A percentile compares a stretch with the other conserved stretches of the same genome.
These are phyloP conservation scores for Vitis hybrid DNA, from an alignment of 177 flowering plant genomes.

Conservation along the genomic window DNA sequence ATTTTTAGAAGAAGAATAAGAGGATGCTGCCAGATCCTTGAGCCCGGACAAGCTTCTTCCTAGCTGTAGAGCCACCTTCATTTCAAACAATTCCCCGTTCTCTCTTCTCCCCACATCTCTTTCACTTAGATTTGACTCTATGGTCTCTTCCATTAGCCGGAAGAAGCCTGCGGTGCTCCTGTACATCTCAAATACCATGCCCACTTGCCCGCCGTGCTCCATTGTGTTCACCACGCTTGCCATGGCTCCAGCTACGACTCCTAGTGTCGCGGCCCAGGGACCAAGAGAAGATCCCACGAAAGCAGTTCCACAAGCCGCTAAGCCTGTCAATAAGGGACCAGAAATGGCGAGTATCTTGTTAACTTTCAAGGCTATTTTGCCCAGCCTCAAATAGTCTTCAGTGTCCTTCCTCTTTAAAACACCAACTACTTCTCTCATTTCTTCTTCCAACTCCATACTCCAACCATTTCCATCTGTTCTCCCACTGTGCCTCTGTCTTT, in stretches of 20 bases:
- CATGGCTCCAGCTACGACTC: slow-evolving; percentile 30
- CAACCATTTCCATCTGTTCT: slow-evolving; percentile 27
- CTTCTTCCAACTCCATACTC: slow-evolving; percentile 45
- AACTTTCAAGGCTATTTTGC: slow-evolving; percentile 34
- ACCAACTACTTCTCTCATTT: slow-evolving; percentile 40
- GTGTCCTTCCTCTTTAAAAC: slow-evolving; percentile 40
- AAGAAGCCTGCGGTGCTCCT: slow-evolving; percentile 48
- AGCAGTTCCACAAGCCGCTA: slow-evolving; percentile 44
- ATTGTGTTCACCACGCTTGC: slow-evolving; percentile 37
- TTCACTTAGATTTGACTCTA: slow-evolving; percentile 29
- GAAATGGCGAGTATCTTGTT: slow-evolving; percentile 44
- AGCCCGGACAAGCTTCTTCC: slow-evolving; percentile 48
- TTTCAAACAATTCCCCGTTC: slow-evolving; percentile 39
- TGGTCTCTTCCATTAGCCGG: slow-evolving; percentile 24
- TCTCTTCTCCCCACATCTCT: slow-evolving; percentile 32
- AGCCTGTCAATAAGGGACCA: slow-evolving; percentile 43
- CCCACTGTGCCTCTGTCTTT: neutral
- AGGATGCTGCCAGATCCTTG: slow-evolving; percentile 24
- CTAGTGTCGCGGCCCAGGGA: slow-evolving; percentile 28
- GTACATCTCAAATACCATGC: slow-evolving; percentile 65
- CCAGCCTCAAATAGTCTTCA: slow-evolving; percentile 48
- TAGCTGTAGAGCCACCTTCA: slow-evolving; percentile 40
- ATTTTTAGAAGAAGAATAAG: neutral
- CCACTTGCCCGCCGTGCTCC: slow-evolving; percentile 66
- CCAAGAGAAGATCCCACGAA: slow-evolving; percentile 25